Evolutionary conservation across 2,329 filamentous ascomycete species (phyloP), one percentile per base, ranked within the genome.

Genomic region (Curvularia lunata): DNA sequence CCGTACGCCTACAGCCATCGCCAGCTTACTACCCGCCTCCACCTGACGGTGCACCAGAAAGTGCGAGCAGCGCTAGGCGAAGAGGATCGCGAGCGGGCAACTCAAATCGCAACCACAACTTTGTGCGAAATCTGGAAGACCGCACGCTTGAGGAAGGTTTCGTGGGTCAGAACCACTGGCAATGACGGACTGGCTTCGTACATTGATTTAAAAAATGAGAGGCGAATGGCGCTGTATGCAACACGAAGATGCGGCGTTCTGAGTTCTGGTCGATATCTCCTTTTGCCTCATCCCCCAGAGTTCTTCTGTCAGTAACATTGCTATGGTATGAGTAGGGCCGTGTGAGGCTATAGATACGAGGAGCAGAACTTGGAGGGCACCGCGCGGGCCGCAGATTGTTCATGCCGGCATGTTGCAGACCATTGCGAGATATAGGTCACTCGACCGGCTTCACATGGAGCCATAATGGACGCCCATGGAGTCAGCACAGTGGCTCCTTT

Each of bases 21-120:
- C 95, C 95, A 5, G 95, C 95, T 1, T 99, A 99, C 78, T 99
- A 98, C 69, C 95, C 95, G 10, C 95, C 95, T 19, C 91, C 94
- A 1, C 88, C 90, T 6, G 94, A 98, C 64, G 91, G 92, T 9
- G 88, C 91, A 68, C 84, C 86, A 8, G 86, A 91, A 59, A 85
- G 84, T 57, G 81, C 86, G 23, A 81, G 83, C n/a, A 86, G 80
- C 77, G 84, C 89, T 28, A 86, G 90, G 41, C 86, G 92, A 70
- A 85, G 93, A 74, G 90, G 91, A 43, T 94, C 91, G 73, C 85
- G 92, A 54, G 84, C 85, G 45, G 85, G 88, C 65, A 81, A 66
- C 43, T 84, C 83, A 43, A 82, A 81, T 54, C 84, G 79, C 61
- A 89, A 93, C 71, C 84, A 92, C 41, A 94, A 98, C 74, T 97